These are phyloP conservation scores for Metroxylon sagu DNA, from an alignment of 176 grass and related monocot genomes.

Conservation along the genomic window DNA sequence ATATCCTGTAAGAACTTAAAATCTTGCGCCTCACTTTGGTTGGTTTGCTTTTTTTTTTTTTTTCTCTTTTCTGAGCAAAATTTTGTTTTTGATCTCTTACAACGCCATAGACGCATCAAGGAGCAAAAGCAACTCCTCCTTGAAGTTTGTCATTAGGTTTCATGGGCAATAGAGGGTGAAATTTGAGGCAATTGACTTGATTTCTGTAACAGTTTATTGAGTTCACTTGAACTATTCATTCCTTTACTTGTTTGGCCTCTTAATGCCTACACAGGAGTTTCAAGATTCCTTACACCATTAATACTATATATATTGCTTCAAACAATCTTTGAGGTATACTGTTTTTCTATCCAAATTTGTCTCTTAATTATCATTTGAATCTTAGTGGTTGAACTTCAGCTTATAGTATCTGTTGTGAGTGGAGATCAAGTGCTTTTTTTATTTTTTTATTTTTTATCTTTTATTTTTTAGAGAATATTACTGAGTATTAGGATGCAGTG, in stretches of 20 bases:
- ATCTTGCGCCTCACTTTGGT: too few species aligned
- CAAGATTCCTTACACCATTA: constrained; percentile 72
- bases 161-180: constrained; percentile 95
- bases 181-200: constrained; percentile 11
- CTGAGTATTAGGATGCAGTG: too few species aligned
- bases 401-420: too few species aligned
- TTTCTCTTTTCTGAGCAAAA: too few species aligned
- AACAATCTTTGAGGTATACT: constrained; percentile 60
- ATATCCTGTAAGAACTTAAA: constrained; percentile 27
- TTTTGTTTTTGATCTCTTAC: background rate
- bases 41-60: too few species aligned
- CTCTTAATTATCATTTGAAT: too few species aligned
- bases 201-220: too few species aligned
- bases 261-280: constrained; percentile 72
- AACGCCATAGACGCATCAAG: constrained; percentile 62
- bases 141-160: constrained; percentile 44
- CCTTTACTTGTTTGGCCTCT: background rate
- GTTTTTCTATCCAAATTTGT: background rate
- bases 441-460: too few species aligned
- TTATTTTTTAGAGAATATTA: too few species aligned
- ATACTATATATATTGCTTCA: constrained; percentile 53
- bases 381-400: too few species aligned
- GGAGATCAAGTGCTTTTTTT: too few species aligned
- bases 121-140: constrained; percentile 63
- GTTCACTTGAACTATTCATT: too few species aligned